Conservation (phyloP, 345 rosid species). For the Fremontodendron californicum region DNA sequence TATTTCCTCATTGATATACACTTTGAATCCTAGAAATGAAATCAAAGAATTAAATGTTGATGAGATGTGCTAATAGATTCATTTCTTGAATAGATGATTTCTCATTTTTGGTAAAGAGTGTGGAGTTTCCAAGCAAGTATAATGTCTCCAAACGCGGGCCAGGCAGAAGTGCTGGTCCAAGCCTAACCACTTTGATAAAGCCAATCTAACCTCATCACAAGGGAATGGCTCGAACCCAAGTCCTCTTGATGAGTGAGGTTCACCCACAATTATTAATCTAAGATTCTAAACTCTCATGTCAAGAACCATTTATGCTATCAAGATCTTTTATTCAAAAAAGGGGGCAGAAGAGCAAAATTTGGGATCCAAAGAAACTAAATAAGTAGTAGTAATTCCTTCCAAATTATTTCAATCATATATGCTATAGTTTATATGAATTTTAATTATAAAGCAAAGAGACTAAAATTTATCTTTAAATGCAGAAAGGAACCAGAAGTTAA, state of each 20-base stretch:
- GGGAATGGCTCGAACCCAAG: neutral
- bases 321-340: too few species aligned
- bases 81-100: neutral
- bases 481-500: constrained; percentile 77
- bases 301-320: too few species aligned
- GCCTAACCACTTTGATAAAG: neutral
- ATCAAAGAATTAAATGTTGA: neutral
- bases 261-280: neutral
- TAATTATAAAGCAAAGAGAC: neutral
- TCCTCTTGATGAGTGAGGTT: too few species aligned
- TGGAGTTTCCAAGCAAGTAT: neutral
- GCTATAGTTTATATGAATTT: too few species aligned
- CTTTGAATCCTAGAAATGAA: neutral
- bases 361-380: too few species aligned
- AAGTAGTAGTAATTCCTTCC: too few species aligned
- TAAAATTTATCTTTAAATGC: constrained; percentile 16
- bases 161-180: neutral
- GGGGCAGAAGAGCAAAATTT: too few species aligned
- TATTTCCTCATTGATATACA: too few species aligned
- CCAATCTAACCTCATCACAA: neutral
- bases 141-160: neutral
- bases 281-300: too few species aligned
- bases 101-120: neutral
- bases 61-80: neutral
- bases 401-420: too few species aligned